Conservation (phyloP, 2,329 filamentous ascomycete genomes). For the Nigrospora sphaerica region DNA sequence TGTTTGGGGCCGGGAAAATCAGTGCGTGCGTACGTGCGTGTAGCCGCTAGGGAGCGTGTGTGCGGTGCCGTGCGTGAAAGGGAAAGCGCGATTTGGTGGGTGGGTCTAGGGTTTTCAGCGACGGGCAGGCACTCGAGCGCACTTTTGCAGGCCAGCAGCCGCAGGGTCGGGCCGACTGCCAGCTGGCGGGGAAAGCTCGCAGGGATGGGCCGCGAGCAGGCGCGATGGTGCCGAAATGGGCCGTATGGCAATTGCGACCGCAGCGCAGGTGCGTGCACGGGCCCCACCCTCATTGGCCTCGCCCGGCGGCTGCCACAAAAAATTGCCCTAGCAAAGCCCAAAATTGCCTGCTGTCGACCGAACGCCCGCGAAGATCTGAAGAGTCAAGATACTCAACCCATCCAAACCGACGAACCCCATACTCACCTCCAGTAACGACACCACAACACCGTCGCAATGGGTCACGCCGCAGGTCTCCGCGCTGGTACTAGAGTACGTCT, state of each 20-base stretch:
- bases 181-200: too few relatives aligned
- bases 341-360: background rate
- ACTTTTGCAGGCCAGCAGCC: background rate
- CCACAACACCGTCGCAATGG: slow-evolving; percentile 61
- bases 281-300: too few relatives aligned
- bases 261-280: too few relatives aligned
- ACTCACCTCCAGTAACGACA: slow-evolving; percentile 17
- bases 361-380: background rate
- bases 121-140: background rate
- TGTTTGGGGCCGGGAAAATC: too few relatives aligned
- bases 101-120: slow-evolving; percentile 3
- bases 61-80: too few relatives aligned
- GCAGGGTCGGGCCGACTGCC: too few relatives aligned
- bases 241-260: too few relatives aligned
- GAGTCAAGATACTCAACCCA: background rate
- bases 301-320: background rate
- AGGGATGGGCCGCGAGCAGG: too few relatives aligned
- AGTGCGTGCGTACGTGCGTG: too few relatives aligned
- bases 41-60: too few relatives aligned
- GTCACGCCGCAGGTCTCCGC: slow-evolving; percentile 82
- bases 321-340: background rate
- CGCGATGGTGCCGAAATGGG: too few relatives aligned
- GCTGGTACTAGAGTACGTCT: slow-evolving; percentile 73
- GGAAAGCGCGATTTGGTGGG: background rate
- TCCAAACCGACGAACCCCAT: slow-evolving; percentile 7